Conservation (phyloP, 176 grass and related monocot species). For the Oropetium thomaeum region DNA sequence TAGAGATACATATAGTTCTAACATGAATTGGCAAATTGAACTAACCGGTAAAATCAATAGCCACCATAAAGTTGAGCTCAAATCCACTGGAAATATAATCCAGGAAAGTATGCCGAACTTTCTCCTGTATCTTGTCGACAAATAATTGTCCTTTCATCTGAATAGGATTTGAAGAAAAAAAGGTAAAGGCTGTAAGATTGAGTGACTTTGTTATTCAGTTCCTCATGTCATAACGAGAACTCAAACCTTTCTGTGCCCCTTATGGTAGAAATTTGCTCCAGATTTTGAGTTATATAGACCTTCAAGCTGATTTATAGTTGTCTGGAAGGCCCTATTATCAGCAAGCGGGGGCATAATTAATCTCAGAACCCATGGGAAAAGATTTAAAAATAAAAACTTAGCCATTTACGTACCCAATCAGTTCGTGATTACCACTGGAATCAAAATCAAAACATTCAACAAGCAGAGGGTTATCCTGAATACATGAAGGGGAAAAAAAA, state of each 20-base stretch:
- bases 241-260: conserved; percentile 61
- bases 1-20: background rate
- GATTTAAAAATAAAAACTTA: conserved; percentile 25
- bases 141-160: conserved; percentile 91
- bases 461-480: conserved; percentile 96
- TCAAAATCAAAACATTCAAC: conserved; percentile 98
- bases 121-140: conserved; percentile 73
- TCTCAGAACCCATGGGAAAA: conserved; percentile 12
- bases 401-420: conserved; percentile 65
- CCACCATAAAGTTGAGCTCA: conserved; percentile 98
- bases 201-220: conserved; percentile 1
- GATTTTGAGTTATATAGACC: conserved; percentile 43
- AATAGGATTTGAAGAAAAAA: conserved; percentile 15
- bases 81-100: conserved; percentile 96
- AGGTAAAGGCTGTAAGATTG: conserved; percentile 10
- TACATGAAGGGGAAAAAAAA: conserved; percentile 6
- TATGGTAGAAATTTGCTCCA: conserved; percentile 63
- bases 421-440: conserved; percentile 66
- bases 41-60: conserved; percentile 95
- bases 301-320: conserved; percentile 57
- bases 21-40: background rate
- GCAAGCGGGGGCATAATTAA: conserved; percentile 27
- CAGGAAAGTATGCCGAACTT: conserved; percentile 91
- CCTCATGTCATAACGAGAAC: background rate
- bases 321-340: conserved; percentile 66